Percentiles rank a stretch among this genome's conserved stretches.
These are phyloP conservation scores for Leccinum ochraceum DNA, from an alignment of 768 basidiomycete species.

Conservation along the genomic window DNA sequence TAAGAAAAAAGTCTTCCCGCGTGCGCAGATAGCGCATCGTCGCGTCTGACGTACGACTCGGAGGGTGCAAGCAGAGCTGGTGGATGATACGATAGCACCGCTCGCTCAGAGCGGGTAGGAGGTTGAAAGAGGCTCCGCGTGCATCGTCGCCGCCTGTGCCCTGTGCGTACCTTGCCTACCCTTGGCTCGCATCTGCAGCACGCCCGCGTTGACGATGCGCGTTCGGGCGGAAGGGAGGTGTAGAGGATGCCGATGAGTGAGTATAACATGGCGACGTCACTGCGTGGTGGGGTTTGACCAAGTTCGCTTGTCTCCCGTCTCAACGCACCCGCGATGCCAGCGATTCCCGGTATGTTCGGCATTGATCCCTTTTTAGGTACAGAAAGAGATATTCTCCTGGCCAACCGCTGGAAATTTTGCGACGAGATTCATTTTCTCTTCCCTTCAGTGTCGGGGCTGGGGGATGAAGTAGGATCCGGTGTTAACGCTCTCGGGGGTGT, in stretches of 20 bases:
- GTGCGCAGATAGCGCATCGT: slow-evolving; percentile 81
- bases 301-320: too few species aligned
- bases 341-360: too few species aligned
- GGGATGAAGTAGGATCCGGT: too few species aligned
- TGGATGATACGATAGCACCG: slow-evolving; percentile 63
- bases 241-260: slow-evolving; percentile 84
- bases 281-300: too few species aligned
- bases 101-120: slow-evolving; percentile 79
- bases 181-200: slow-evolving; percentile 56
- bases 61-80: slow-evolving; percentile 84
- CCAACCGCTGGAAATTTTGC: too few species aligned
- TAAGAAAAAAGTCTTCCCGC: slow-evolving; percentile 82
- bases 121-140: slow-evolving; percentile 52
- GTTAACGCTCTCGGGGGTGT: too few species aligned
- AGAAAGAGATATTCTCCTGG: too few species aligned
- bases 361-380: too few species aligned
- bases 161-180: slow-evolving; percentile 34
- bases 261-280: slow-evolving; percentile 57
- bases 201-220: slow-evolving; percentile 70
- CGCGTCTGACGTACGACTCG: slow-evolving; percentile 63
- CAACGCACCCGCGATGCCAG: too few species aligned
- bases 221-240: slow-evolving; percentile 67
- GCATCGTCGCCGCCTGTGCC: slow-evolving; percentile 12
- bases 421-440: too few species aligned
- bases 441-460: too few species aligned